Conservation (phyloP, 208 protist species). For the Spongospora subterranea region DNA sequence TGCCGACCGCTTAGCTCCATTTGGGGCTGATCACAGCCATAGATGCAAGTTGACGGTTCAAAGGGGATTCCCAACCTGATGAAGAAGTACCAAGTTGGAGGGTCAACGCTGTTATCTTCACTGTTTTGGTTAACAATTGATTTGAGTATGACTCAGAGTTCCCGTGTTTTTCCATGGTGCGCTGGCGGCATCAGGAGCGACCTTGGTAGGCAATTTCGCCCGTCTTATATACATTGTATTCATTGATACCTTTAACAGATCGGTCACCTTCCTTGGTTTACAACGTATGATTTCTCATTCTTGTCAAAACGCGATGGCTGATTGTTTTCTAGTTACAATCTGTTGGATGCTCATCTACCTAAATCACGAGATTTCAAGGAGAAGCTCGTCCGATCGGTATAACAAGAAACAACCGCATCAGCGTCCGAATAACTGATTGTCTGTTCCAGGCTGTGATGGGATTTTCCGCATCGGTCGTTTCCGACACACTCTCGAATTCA, state of each 20-base stretch:
- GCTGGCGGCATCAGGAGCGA: conserved; percentile 71
- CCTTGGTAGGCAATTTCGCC: conserved; percentile 70
- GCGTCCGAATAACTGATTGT: neutral
- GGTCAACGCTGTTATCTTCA: neutral
- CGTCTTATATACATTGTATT: conserved; percentile 40
- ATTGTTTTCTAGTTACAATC: conserved; percentile 76
- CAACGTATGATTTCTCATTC: conserved; percentile 49
- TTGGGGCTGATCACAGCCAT: neutral
- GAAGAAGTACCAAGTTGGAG: conserved; percentile 60
- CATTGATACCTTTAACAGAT: neutral
- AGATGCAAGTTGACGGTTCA: conserved; percentile 65
- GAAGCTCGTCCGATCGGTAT: conserved; percentile 51
- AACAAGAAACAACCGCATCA: neutral
- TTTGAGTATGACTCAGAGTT: conserved; percentile 26
- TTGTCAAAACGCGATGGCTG: conserved; percentile 69
- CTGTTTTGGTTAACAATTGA: neutral
- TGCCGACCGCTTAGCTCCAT: neutral
- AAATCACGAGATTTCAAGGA: conserved; percentile 56
- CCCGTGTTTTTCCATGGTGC: conserved; percentile 73
- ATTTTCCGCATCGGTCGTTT: conserved; percentile 73
- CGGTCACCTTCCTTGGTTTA: conserved; percentile 63
- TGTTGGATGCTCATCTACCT: conserved; percentile 69
- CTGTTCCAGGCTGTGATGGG: conserved; percentile 70
- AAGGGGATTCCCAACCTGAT: conserved; percentile 67
- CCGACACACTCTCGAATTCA: conserved; percentile 76